Conservation (phyloP, 306 rosid species). For the Mimosa bimucronata region DNA sequence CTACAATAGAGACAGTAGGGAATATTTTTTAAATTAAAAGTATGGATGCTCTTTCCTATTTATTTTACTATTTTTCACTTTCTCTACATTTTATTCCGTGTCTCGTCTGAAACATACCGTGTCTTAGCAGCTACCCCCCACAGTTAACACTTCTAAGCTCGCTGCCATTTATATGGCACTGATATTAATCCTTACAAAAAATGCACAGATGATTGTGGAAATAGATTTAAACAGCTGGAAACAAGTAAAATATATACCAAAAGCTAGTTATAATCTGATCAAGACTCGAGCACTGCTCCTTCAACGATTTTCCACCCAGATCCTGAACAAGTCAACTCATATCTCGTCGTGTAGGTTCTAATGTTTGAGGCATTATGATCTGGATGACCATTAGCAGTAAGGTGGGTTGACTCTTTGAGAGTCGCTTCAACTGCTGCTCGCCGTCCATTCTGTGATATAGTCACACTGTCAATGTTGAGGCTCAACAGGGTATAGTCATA, state of each 20-base stretch:
- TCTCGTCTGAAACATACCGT: neutral
- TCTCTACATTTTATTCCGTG: neutral
- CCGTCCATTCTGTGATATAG: constrained; percentile 73
- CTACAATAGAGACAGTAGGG: no score
- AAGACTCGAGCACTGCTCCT: constrained; percentile 91
- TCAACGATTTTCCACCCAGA: constrained; percentile 89
- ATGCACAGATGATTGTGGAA: constrained; percentile 13
- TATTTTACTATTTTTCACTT: neutral
- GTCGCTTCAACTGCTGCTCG: constrained; percentile 95
- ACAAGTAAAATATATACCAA: constrained; percentile 36
- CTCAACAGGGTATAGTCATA: constrained; percentile 70
- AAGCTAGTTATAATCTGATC: constrained; percentile 21
- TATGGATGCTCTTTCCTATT: neutral
- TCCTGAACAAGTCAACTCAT: constrained; percentile 69
- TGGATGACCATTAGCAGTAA: constrained; percentile 68
- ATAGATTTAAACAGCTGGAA: constrained; percentile 22
- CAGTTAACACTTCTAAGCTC: neutral
- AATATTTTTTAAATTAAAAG: neutral
- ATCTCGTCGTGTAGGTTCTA: constrained; percentile 86
- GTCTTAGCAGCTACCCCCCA: neutral
- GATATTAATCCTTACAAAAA: neutral
- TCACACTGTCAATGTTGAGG: constrained; percentile 84
- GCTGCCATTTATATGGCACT: neutral
- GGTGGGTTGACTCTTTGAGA: constrained; percentile 68
- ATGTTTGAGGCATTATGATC: constrained; percentile 70